These are phyloP conservation scores for Podospora pseudocomata DNA, from an alignment of 495 filamentous ascomycete species.

Conservation along the genomic window DNA sequence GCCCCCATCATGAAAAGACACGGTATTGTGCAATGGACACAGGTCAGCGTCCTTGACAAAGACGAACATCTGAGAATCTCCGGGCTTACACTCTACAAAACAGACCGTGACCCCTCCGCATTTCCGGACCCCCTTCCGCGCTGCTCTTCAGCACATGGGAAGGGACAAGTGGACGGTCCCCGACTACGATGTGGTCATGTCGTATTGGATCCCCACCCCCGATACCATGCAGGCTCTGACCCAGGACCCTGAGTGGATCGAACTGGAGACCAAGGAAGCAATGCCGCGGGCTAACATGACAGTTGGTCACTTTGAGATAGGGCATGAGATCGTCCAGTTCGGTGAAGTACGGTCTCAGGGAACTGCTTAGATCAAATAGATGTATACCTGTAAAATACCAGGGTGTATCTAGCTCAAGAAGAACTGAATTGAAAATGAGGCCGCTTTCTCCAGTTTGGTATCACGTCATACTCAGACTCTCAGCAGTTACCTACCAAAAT, in stretches of 20 bases:
- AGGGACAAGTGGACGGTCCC: conserved; percentile 14
- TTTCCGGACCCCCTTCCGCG: conserved; percentile 8
- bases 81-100: neutral
- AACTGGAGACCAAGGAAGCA: conserved; percentile 9
- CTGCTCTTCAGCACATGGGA: conserved; percentile 7
- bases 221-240: conserved; percentile 5
- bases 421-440: neutral
- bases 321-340: conserved; percentile 13
- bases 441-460: neutral
- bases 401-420: neutral
- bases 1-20: conserved; percentile 14
- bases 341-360: neutral
- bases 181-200: conserved; percentile 12
- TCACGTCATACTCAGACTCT: neutral
- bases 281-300: conserved; percentile 8
- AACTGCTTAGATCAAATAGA: neutral
- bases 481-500: neutral
- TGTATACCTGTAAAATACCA: no score
- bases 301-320: conserved; percentile 11
- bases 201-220: conserved; percentile 6
- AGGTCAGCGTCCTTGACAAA: conserved; percentile 5
- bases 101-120: conserved; percentile 12
- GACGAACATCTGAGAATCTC: neutral
- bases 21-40: conserved; percentile 15
- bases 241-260: conserved; percentile 12